Conservation (phyloP, 345 rosid genomes). For the Lenwebbia sp. region DNA sequence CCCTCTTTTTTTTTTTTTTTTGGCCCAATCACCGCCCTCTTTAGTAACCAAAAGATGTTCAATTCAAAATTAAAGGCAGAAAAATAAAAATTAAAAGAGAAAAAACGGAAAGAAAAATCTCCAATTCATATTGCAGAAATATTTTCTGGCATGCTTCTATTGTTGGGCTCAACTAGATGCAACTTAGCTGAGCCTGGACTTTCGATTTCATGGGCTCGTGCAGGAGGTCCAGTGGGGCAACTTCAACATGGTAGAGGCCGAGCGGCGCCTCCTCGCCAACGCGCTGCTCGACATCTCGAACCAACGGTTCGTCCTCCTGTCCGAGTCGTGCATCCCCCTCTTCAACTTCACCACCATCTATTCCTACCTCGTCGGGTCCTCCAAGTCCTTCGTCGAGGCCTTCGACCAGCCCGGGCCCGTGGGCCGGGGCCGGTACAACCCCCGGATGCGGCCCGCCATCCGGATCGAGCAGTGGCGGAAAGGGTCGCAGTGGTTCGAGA, state of each 20-base stretch:
- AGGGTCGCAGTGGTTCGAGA: conserved; percentile 89
- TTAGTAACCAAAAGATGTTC: not conserved
- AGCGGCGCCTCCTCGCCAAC: conserved; percentile 68
- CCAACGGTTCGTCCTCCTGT: conserved; percentile 74
- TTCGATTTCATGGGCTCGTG: not conserved
- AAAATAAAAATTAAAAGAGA: not conserved
- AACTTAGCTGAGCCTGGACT: not conserved
- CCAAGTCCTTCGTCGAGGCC: conserved; percentile 28
- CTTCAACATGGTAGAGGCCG: conserved; percentile 68
- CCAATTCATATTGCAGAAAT: not conserved
- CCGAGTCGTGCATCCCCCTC: conserved; percentile 77
- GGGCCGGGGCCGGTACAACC: conserved; percentile 62
- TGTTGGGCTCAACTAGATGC: not conserved
- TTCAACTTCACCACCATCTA: conserved; percentile 66
- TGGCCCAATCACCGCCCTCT: not conserved
- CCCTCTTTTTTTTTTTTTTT: too few species aligned
- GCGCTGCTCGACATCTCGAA: conserved; percentile 57
- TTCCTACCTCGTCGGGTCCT: conserved; percentile 41
- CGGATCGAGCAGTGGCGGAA: conserved; percentile 50
- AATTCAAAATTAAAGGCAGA: not conserved
- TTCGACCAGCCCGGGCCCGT: conserved; percentile 45
- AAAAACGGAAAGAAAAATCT: not conserved
- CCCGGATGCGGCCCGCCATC: conserved; percentile 36
- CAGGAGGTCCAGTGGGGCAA: conserved; percentile 68
- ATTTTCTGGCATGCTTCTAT: not conserved